A percentile compares a stretch with the other conserved stretches of the same genome.
Evolutionary conservation across 2,329 filamentous ascomycete species (phyloP).

Genomic region (Aspergillus fructus): DNA sequence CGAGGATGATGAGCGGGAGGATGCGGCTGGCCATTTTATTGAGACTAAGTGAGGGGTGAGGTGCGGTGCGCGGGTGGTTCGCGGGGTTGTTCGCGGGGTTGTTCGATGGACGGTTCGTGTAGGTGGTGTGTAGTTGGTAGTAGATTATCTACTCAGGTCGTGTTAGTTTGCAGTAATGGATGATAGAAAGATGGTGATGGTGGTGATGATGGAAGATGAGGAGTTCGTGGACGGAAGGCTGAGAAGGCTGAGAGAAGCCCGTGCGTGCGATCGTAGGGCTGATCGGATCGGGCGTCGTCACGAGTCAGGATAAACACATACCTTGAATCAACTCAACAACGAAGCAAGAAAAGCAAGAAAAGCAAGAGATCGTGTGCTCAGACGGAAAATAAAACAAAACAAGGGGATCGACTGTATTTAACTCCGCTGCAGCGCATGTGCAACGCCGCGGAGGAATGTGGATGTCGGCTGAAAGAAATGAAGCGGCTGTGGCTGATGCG

Average conservation of each 20-base stretch:
- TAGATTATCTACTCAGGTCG: neutral
- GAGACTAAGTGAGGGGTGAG: neutral
- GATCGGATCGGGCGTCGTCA: neutral
- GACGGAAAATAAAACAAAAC: too few species aligned
- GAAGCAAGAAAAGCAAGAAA: too few species aligned
- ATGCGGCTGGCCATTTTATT: conserved; percentile 37
- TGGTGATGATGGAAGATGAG: neutral
- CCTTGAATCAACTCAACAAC: too few species aligned
- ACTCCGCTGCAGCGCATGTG: too few species aligned
- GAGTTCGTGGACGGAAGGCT: neutral
- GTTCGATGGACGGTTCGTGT: neutral
- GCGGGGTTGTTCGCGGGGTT: neutral
- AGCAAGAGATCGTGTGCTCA: too few species aligned
- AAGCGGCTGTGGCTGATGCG: too few species aligned
- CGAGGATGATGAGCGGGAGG: conserved; percentile 57
- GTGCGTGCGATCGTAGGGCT: neutral
- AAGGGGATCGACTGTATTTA: too few species aligned
- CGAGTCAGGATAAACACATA: too few species aligned
- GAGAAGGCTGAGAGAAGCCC: neutral
- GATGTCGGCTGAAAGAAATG: too few species aligned
- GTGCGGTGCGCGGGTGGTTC: too few species aligned
- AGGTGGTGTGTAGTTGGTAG: neutral
- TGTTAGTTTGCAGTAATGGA: neutral
- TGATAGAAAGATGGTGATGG: neutral
- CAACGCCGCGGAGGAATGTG: too few species aligned